Percentiles rank a stretch among this genome's conserved stretches.
Evolutionary conservation across 176 grass and related monocot genomes (phyloP).

Genomic region (Paspalum vaginatum): DNA sequence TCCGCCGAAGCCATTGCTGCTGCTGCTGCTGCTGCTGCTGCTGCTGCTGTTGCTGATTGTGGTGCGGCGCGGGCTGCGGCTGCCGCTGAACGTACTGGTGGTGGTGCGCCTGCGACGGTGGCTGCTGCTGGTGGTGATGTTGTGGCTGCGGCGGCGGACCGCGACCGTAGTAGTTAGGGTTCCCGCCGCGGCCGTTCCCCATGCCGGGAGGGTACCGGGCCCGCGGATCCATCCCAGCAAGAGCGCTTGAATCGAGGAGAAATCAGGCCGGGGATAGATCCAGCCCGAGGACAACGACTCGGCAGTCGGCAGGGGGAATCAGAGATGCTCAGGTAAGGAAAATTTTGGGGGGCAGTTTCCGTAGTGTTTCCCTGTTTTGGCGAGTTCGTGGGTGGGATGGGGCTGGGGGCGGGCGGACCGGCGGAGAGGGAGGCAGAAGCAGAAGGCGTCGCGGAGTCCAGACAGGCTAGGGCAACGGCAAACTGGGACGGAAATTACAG

Average conservation of each 20-base stretch:
- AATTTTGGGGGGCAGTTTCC: conserved; percentile 25
- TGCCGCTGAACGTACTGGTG: conserved; percentile 63
- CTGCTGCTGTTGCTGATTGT: conserved; percentile 55
- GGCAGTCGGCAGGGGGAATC: conserved; percentile 6
- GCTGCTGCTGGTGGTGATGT: conserved; percentile 36
- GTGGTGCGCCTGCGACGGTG: conserved; percentile 41
- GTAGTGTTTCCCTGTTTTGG: conserved; percentile 4
- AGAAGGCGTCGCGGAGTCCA: too few species aligned
- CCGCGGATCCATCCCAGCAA: conserved; percentile 60
- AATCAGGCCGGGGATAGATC: conserved; percentile 14
- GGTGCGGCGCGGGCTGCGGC: conserved; percentile 28
- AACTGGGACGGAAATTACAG: conserved; percentile 38
- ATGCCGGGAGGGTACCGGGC: conserved; percentile 70
- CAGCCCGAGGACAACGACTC: neutral
- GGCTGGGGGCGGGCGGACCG: neutral
- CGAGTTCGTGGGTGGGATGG: conserved; percentile 33
- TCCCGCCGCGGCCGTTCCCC: conserved; percentile 65
- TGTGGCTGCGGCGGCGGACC: conserved; percentile 55
- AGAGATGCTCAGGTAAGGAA: conserved; percentile 24
- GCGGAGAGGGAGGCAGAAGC: neutral
- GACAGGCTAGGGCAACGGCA: conserved; percentile 52
- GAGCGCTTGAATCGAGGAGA: conserved; percentile 15
- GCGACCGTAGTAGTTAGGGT: conserved; percentile 65
- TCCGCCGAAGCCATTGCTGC: conserved; percentile 64
- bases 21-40: conserved; percentile 65